Evolutionary conservation across 176 grass and related monocot genomes (phyloP).

Genomic region (Phyllostachys edulis): DNA sequence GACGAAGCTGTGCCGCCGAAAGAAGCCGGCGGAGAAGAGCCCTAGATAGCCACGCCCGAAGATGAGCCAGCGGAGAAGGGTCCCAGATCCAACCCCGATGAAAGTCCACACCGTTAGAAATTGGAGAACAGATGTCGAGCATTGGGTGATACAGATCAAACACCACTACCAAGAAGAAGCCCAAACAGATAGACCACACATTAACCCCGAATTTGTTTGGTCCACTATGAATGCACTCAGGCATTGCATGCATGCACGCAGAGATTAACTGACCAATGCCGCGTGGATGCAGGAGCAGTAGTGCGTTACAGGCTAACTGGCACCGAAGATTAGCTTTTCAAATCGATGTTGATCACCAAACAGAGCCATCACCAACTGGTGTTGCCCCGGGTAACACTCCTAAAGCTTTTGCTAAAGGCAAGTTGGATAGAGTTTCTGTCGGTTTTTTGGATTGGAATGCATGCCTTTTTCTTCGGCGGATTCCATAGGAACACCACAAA

Average conservation of each 20-base stretch:
- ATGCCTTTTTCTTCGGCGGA: not conserved
- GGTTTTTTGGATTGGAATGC: not conserved
- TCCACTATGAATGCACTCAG: conserved; percentile 2
- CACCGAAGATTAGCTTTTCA: not conserved
- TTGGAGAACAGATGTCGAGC: no score
- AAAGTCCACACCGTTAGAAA: no score
- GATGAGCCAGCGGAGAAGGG: no score
- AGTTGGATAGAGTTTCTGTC: not conserved
- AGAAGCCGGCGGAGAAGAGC: no score
- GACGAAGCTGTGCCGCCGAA: no score
- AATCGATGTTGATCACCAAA: conserved; percentile 10
- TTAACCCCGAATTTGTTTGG: no score
- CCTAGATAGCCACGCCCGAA: no score
- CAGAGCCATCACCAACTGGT: conserved; percentile 23
- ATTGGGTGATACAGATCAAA: no score
- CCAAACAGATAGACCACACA: not conserved
- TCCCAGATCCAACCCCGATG: no score
- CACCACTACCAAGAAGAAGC: no score
- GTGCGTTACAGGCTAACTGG: conserved; percentile 30
- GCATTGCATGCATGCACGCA: not conserved
- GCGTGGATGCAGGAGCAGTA: not conserved
- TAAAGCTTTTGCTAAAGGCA: conserved; percentile 1
- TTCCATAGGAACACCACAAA: not conserved
- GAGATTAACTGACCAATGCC: conserved; percentile 8
- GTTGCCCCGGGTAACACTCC: not conserved